A percentile compares a stretch with the other conserved stretches of the same genome.
Evolutionary conservation across 306 rosid species (phyloP).

Genomic region (Cucumis melo): DNA sequence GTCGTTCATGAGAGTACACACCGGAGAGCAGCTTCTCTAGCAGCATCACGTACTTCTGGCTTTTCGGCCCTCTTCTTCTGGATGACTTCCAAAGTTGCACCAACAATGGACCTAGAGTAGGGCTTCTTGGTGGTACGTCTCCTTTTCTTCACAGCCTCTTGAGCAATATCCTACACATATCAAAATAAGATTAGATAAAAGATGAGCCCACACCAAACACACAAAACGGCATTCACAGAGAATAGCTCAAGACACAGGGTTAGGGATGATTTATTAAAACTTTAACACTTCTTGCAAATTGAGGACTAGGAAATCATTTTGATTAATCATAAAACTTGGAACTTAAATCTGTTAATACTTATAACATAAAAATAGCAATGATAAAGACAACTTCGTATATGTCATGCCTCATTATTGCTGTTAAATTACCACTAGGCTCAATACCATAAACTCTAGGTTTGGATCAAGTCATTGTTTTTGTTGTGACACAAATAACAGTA

Average conservation of each 20-base stretch:
- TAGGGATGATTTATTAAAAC: not conserved
- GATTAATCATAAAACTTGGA: not conserved
- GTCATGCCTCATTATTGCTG: not conserved
- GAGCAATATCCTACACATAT: slow-evolving; percentile 30
- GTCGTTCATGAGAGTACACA: not conserved
- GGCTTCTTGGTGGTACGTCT: slow-evolving; percentile 36
- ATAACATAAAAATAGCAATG: not conserved
- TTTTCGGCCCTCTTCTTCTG: slow-evolving; percentile 37
- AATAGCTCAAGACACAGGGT: not conserved
- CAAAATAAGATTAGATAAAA: not conserved
- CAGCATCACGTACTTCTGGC: slow-evolving; percentile 40
- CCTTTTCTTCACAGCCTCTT: slow-evolving; percentile 44
- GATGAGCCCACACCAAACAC: not conserved
- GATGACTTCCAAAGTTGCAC: slow-evolving; percentile 42
- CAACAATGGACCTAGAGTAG: slow-evolving; percentile 42
- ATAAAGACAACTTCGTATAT: not conserved
- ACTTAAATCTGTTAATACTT: not conserved
- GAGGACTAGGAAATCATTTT: not conserved
- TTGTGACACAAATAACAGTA: not conserved
- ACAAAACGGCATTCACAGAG: not conserved
- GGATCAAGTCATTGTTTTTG: not conserved
- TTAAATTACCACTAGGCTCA: not conserved
- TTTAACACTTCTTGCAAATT: not conserved
- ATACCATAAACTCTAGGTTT: not conserved
- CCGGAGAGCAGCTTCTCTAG: slow-evolving; percentile 47